Conservation (phyloP, 225 moss, liverwort and hornwort species). For the Physcomitrellopsis africana region DNA sequence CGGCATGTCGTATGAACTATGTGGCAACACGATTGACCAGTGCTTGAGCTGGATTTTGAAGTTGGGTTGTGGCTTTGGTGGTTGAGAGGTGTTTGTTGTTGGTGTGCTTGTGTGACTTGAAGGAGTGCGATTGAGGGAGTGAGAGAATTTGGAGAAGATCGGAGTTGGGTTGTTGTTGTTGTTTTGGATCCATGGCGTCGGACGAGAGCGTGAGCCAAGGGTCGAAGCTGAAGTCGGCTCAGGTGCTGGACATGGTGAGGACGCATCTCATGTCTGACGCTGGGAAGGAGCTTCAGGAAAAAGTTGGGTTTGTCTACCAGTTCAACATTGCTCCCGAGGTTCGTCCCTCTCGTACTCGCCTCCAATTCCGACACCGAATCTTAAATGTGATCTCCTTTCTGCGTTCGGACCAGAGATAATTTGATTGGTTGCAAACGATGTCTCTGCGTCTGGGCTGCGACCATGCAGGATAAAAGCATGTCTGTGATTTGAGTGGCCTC, state of each 20-base stretch:
- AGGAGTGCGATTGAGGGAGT: not conserved
- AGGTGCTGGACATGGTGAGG: constrained; percentile 72
- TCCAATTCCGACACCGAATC: not conserved
- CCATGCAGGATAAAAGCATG: not conserved
- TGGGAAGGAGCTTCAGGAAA: constrained; percentile 81
- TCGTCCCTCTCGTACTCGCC: not conserved
- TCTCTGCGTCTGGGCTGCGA: not conserved
- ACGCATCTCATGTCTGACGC: constrained; percentile 75
- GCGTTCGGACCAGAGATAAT: constrained; percentile 9
- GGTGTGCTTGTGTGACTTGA: too few species aligned
- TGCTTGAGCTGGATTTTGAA: too few species aligned
- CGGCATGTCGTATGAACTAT: too few species aligned
- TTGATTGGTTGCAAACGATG: not conserved
- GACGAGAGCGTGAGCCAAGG: constrained; percentile 50
- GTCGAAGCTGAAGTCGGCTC: constrained; percentile 80
- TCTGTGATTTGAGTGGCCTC: not conserved
- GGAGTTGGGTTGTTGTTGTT: not conserved
- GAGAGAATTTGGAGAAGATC: not conserved
- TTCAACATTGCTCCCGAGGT: constrained; percentile 90
- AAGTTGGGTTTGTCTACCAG: constrained; percentile 79
- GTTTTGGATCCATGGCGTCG: constrained; percentile 51
- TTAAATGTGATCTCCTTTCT: too few species aligned
- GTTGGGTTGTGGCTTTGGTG: too few species aligned
- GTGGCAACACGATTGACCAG: too few species aligned
- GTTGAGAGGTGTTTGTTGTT: too few species aligned